Evolutionary conservation across 179 eudicot genomes (phyloP).

Genomic region (Monotropa hypopitys): DNA sequence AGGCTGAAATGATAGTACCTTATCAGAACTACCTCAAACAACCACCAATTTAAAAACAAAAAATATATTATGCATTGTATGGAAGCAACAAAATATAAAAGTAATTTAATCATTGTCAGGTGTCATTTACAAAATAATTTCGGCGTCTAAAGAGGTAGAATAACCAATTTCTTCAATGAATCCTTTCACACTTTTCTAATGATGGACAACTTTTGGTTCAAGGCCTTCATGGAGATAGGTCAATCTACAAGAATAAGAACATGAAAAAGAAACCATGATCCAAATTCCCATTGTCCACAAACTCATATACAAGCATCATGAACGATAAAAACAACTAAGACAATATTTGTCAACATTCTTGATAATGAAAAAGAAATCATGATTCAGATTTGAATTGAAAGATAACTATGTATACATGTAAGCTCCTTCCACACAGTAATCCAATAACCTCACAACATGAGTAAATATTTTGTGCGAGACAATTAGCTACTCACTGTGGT

Average conservation of each 20-base stretch:
- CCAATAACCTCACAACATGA: conserved; percentile 34
- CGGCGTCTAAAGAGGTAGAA: conserved; percentile 64
- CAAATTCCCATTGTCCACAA: conserved; percentile 56
- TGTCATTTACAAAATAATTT: conserved; percentile 66
- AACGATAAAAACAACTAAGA: background rate
- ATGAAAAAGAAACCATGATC: conserved; percentile 53
- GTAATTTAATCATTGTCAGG: conserved; percentile 38
- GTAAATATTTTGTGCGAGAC: too few species aligned
- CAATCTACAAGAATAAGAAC: conserved; percentile 27
- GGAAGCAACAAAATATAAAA: background rate
- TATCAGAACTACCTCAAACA: conserved; percentile 10
- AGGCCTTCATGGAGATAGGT: conserved; percentile 73
- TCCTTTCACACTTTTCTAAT: conserved; percentile 61
- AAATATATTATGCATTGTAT: background rate
- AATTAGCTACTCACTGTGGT: too few species aligned
- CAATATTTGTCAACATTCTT: background rate
- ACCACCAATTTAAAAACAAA: background rate
- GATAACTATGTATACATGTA: conserved; percentile 19
- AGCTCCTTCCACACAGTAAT: conserved; percentile 45
- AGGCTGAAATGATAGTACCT: conserved; percentile 34
- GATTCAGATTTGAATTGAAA: background rate
- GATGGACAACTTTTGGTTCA: conserved; percentile 66
- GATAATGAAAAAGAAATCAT: background rate
- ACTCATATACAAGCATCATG: conserved; percentile 64
- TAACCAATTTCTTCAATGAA: conserved; percentile 59